phyloP scores from a whole-genome alignment of 192 early-diverging fungal genomes.

The Phlyctochytrium arcticum region DNA sequence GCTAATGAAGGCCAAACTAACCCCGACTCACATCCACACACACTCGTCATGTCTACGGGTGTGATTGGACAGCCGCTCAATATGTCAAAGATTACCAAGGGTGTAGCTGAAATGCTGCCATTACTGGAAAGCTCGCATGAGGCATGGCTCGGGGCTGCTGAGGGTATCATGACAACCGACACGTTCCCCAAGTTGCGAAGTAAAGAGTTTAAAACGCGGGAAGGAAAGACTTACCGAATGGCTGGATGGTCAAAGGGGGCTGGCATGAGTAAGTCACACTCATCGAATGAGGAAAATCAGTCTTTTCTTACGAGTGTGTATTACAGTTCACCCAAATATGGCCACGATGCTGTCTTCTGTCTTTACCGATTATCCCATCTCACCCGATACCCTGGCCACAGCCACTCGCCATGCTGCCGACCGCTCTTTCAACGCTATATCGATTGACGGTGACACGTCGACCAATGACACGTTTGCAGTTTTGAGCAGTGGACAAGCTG shows the following conservation, averaged over 20 bases:
- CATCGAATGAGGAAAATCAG: too few relatives aligned
- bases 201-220: slow-evolving; percentile 22
- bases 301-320: neutral
- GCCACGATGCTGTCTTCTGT: slow-evolving; percentile 86
- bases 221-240: slow-evolving; percentile 64
- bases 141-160: slow-evolving; percentile 74
- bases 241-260: slow-evolving; percentile 96
- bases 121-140: slow-evolving; percentile 52
- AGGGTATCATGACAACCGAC: slow-evolving; percentile 96
- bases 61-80: slow-evolving; percentile 91
- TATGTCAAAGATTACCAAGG: slow-evolving; percentile 75
- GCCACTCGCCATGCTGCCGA: slow-evolving; percentile 80
- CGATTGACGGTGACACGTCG: slow-evolving; percentile 93
- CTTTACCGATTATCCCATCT: slow-evolving; percentile 78
- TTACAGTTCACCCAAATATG: slow-evolving; percentile 89
- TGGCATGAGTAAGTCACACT: slow-evolving; percentile 68
- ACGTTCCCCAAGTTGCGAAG: slow-evolving; percentile 86
- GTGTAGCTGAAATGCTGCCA: slow-evolving; percentile 46
- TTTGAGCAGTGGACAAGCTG: slow-evolving; percentile 77
- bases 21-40: neutral
- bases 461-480: slow-evolving; percentile 94
- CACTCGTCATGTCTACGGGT: slow-evolving; percentile 92
- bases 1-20: slow-evolving; percentile 30
- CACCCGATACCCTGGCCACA: slow-evolving; percentile 56
- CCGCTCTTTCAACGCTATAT: slow-evolving; percentile 92